Base-by-base conservation (phyloP, 495 filamentous ascomycete genomes). In the Pyrenopolyporus hunteri region DNA sequence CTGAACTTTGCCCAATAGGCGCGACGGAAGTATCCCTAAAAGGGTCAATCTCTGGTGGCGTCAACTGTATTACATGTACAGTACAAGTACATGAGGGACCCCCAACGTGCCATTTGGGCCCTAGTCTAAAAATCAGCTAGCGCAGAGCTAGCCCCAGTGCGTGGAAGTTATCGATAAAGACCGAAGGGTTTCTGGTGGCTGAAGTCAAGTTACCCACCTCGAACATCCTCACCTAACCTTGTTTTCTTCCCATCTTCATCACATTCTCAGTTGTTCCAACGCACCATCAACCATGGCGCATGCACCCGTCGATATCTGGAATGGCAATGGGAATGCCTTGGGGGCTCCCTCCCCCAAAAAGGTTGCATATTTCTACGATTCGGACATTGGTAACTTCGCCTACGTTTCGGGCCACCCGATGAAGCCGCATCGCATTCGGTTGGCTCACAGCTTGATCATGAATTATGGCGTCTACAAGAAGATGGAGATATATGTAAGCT, bases 381-480 rank as follows among this genome's bases (percentile, higher is more conserved):
- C 90, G 0, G 93, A 97, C 79, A 92, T 97, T 70, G 93, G 93
- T 53, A 97, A 96, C 72, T 85, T 97, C 80, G 94, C 94, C 71
- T 99, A 99, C 72, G 90, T 96, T 59, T 92, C 94, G 14, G 94
- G 94, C 20, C 94, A 99, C 78, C 94, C 94, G 13, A 99, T 99
- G 94, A 99, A 99, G 79, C 94, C 94, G 11, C 94, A 98, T 78
- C 87, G 94, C 39, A 98, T 99, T 74, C 86, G 94, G 63, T 88
- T 99, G 83, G 91, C 94, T 33, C 94, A 99, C 79, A 92, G 88
- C 64, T 74, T 99, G 73, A 93, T 99, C 50, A 98, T 99, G 94
- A 98, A 99, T 74, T 98, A 97, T 77, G 89, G 90, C 19, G 83
- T 97, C 0, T 99, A 98, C 77, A 96, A 96, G 76, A 95, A 95